Base-by-base conservation (phyloP, 2,329 filamentous ascomycete genomes). In the Aspergillus transmontanensis region DNA sequence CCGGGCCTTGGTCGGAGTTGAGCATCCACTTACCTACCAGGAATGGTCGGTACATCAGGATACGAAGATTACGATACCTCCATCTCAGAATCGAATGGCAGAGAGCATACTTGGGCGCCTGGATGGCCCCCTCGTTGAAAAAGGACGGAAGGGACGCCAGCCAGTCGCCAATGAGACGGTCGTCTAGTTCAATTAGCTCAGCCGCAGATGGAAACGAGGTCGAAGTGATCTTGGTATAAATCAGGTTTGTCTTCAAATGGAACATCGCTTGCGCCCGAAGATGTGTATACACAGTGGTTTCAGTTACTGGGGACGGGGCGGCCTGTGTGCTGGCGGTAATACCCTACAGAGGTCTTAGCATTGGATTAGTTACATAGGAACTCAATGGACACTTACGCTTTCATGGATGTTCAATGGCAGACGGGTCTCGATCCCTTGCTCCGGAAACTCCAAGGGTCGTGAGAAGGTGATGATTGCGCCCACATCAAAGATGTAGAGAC, bases 391-490 rank as follows among this genome's bases (percentile, higher is more conserved):
- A 10, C 39, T n/a, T n/a, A n/a, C 39, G 1, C 39, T 61, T 59
- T 78, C 75, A 57, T 77, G 72, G 0, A 77, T 65, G 59, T 79
- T 79, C 34, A 76, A 57, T 3, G 76, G 76, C 5, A 77, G 59
- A n/a, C 70, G 68, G 12, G 75, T 74, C 46, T 80, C 78, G n/a
- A 78, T 68, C 2, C 76, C 75, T 19, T 74, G 68, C 21, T 70
- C 61, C 4, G 79, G 79, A 67, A 76, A 76, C n/a, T 75, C 74
- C 32, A 80, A 64, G 1, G 80, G 80, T 11, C 80, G 73, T 1
- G 77, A 78, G 58, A 80, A 81, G 0, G 80, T 81, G 30, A 81
- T 76, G 14, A 75, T 76, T 6, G 78, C 79, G 6, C 79, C 80
- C 4, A 76, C 71, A 30, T 77, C 75, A 63, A 82, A 79, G 11